Percentiles rank a stretch among this genome's conserved stretches.
Evolutionary conservation across 2,329 filamentous ascomycete species (phyloP).

Genomic region (Akanthomyces uredinophilus): DNA sequence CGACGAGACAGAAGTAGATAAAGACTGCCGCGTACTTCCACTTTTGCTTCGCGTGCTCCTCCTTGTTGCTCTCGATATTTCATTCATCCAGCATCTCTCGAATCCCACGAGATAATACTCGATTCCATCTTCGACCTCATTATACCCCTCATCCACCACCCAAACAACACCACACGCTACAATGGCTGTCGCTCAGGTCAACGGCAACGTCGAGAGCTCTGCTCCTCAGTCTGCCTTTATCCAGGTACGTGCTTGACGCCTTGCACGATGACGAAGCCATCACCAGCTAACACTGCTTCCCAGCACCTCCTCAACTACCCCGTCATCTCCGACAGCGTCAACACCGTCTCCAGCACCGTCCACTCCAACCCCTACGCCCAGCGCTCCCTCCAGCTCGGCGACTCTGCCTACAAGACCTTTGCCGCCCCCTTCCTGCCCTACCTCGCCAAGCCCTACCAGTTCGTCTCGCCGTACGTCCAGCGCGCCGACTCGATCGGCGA

Average conservation of each 20-base stretch:
- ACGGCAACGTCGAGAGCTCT: conserved; percentile 14
- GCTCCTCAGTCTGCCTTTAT: conserved; percentile 40
- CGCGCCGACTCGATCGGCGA: conserved; percentile 76
- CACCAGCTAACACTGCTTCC: conserved; percentile 4
- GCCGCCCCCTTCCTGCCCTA: conserved; percentile 69
- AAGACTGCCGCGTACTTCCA: conserved; percentile 12
- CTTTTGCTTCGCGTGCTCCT: neutral
- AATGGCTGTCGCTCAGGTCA: conserved; percentile 17
- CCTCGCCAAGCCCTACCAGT: conserved; percentile 71
- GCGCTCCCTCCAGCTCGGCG: conserved; percentile 71
- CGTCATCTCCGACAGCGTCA: conserved; percentile 71
- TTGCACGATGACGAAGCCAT: neutral
- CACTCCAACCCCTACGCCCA: conserved; percentile 78
- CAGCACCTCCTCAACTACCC: conserved; percentile 85
- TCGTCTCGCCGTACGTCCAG: conserved; percentile 76
- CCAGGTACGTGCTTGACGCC: conserved; percentile 32
- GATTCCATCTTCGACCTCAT: neutral
- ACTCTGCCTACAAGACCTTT: conserved; percentile 69
- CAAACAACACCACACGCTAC: conserved; percentile 5
- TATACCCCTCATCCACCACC: neutral
- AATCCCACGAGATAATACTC: neutral
- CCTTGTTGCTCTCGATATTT: neutral
- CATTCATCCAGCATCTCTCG: neutral
- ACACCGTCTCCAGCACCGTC: conserved; percentile 72
- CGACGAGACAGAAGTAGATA: conserved; percentile 13